These are phyloP conservation scores for Eremochloa ophiuroides DNA, from an alignment of 176 grass and related monocot species.

Conservation along the genomic window DNA sequence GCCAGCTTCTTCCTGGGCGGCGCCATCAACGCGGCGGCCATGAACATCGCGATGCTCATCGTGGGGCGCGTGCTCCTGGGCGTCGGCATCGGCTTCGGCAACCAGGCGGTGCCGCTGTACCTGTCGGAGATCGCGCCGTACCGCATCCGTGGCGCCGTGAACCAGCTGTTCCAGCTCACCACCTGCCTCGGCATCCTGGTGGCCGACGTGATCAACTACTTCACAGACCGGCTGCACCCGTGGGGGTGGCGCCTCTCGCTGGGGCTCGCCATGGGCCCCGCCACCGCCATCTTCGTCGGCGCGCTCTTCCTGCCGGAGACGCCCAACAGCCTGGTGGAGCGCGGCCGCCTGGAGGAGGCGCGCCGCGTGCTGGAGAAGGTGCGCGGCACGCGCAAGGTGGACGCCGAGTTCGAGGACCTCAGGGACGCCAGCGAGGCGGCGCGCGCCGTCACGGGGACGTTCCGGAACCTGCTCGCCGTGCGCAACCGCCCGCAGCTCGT, in stretches of 20 bases:
- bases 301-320: conserved; percentile 83
- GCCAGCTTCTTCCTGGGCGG: conserved; percentile 93
- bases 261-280: conserved; percentile 75
- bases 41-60: conserved; percentile 85
- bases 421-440: conserved; percentile 83
- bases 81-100: conserved; percentile 87
- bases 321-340: conserved; percentile 95
- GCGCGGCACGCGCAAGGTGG: conserved; percentile 73
- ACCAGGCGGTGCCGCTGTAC: conserved; percentile 94
- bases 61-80: conserved; percentile 78
- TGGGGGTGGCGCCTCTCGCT: conserved; percentile 96
- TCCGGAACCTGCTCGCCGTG: conserved; percentile 64
- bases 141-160: conserved; percentile 88
- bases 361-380: conserved; percentile 75
- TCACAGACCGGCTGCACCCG: conserved; percentile 71
- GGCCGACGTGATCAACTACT: conserved; percentile 87
- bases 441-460: conserved; percentile 45
- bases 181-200: conserved; percentile 89
- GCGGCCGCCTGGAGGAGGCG: conserved; percentile 57
- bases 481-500: conserved; percentile 85
- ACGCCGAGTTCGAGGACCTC: conserved; percentile 91
- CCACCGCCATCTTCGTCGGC: conserved; percentile 69
- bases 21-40: conserved; percentile 60
- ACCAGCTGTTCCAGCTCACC: conserved; percentile 97
- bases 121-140: conserved; percentile 86